Evolutionary conservation across 2,329 filamentous ascomycete species (phyloP).

Genomic region (Pseudogymnoascus sp.): DNA sequence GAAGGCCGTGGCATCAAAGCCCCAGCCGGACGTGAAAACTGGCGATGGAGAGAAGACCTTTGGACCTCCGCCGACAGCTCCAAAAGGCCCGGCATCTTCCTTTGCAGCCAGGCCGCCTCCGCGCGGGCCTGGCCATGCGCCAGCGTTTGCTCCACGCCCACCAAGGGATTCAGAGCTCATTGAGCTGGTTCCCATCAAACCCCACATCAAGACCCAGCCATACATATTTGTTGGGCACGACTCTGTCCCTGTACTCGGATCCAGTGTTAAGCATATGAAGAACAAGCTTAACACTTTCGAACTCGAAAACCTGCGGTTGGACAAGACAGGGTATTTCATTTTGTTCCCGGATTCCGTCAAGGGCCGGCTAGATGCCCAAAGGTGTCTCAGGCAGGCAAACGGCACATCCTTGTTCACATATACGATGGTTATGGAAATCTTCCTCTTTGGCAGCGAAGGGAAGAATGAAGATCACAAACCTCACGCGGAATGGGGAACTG

Average conservation of each 20-base stretch:
- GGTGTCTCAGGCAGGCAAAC: constrained; percentile 72
- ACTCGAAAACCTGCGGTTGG: constrained; percentile 74
- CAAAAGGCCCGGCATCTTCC: constrained; percentile 57
- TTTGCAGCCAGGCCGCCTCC: constrained; percentile 39
- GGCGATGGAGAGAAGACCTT: constrained; percentile 38
- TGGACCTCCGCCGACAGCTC: constrained; percentile 72
- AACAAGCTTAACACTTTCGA: constrained; percentile 77
- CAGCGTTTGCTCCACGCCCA: constrained; percentile 16
- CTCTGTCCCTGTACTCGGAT: constrained; percentile 76
- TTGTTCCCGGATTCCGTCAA: constrained; percentile 72
- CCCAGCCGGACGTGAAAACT: constrained; percentile 28
- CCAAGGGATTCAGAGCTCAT: constrained; percentile 30
- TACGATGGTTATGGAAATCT: constrained; percentile 81
- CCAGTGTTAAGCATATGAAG: constrained; percentile 83
- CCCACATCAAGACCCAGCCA: constrained; percentile 66
- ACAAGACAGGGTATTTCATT: constrained; percentile 83
- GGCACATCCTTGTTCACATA: constrained; percentile 86
- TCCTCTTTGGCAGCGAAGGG: constrained; percentile 30
- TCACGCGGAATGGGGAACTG: neutral
- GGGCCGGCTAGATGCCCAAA: constrained; percentile 71
- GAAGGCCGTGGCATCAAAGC: constrained; percentile 26
- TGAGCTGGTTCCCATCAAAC: constrained; percentile 51
- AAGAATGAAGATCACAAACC: neutral
- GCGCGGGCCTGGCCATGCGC: neutral
- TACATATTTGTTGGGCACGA: constrained; percentile 86